Evolutionary conservation across 78 protist species (phyloP).

Genomic region (Cavenderia fasciculata): DNA sequence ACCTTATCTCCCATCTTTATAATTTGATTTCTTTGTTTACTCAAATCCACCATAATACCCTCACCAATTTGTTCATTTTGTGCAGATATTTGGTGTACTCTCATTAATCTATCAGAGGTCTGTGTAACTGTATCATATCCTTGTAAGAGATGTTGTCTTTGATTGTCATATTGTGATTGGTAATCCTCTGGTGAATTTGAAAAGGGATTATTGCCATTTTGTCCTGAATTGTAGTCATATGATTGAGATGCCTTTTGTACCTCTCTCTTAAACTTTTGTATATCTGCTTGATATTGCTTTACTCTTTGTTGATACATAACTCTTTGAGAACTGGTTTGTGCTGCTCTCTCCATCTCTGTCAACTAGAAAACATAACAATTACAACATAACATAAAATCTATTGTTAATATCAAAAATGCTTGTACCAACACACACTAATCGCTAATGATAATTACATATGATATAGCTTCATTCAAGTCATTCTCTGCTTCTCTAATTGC

Average conservation of each 20-base stretch:
- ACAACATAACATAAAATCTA: not conserved
- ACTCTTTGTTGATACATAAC: constrained; percentile 23
- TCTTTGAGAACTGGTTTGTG: constrained; percentile 60
- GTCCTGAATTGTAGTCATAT: not conserved
- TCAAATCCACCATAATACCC: constrained; percentile 30
- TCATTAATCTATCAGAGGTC: constrained; percentile 48
- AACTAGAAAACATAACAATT: constrained; percentile 28
- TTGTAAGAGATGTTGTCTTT: constrained; percentile 62
- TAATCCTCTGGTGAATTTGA: constrained; percentile 40
- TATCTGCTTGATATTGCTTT: constrained; percentile 59
- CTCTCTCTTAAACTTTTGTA: constrained; percentile 48
- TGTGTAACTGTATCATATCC: constrained; percentile 18
- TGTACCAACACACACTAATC: not conserved
- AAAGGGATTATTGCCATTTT: constrained; percentile 11
- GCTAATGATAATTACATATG: not conserved
- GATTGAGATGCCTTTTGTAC: constrained; percentile 26
- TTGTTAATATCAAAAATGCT: not conserved
- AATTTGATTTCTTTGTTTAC: constrained; percentile 51
- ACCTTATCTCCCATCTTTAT: constrained; percentile 37
- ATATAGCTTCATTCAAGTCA: constrained; percentile 50
- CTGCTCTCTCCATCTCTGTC: constrained; percentile 4
- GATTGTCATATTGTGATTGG: constrained; percentile 73
- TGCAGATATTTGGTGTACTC: constrained; percentile 62
- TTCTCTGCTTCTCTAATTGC: constrained; percentile 66
- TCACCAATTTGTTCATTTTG: constrained; percentile 62